Conservation (phyloP, 2,329 filamentous ascomycete species). For the Cladosporium colombiae region DNA sequence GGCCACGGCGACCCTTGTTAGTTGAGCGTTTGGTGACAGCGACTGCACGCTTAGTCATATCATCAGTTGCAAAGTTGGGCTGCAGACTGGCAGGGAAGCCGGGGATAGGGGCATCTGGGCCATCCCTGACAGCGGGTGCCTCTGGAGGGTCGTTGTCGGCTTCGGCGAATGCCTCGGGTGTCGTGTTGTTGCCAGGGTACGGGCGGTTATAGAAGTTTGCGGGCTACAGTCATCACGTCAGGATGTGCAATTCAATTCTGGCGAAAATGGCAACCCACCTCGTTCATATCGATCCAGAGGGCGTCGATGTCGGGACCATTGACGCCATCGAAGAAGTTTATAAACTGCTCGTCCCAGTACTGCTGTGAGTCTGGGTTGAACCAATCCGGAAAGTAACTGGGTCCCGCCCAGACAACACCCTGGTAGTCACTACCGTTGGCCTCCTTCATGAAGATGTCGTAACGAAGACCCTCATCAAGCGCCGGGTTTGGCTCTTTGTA, state of each 20-base stretch:
- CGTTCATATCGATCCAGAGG: conserved; percentile 24
- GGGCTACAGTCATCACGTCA: background rate
- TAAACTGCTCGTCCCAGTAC: conserved; percentile 21
- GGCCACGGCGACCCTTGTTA: conserved; percentile 10
- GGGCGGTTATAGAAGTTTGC: conserved; percentile 23
- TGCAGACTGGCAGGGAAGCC: conserved; percentile 24
- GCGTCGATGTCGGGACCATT: conserved; percentile 23
- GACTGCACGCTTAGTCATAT: conserved; percentile 10
- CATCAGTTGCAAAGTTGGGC: conserved; percentile 18
- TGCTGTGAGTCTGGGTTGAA: conserved; percentile 19
- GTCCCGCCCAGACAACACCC: conserved; percentile 22
- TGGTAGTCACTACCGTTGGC: conserved; percentile 13
- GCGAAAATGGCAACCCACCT: background rate
- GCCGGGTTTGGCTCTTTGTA: conserved; percentile 20
- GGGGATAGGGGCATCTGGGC: conserved; percentile 23
- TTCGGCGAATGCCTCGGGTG: conserved; percentile 20
- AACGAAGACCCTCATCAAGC: conserved; percentile 19
- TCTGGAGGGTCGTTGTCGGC: conserved; percentile 21
- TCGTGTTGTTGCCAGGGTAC: conserved; percentile 23
- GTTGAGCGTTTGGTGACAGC: conserved; percentile 7
- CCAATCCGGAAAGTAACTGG: conserved; percentile 23
- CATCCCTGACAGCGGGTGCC: conserved; percentile 22
- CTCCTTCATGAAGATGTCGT: conserved; percentile 23
- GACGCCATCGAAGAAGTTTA: conserved; percentile 20
- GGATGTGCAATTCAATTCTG: background rate